A percentile compares a stretch with the other conserved stretches of the same genome.
These are phyloP conservation scores for Entrophospora sp. DNA, from an alignment of 192 early-diverging fungal genomes.

Conservation along the genomic window DNA sequence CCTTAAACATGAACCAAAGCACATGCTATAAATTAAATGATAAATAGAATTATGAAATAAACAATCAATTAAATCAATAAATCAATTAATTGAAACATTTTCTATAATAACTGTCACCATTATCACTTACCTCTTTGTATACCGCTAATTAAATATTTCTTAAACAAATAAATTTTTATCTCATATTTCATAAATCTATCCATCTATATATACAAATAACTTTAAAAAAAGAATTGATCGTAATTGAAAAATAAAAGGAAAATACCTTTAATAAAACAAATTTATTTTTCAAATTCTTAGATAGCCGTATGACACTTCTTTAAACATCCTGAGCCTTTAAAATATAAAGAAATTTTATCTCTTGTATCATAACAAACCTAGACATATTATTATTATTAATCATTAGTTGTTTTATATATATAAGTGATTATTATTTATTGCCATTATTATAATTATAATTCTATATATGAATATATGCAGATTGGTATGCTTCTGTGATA, in stretches of 20 bases:
- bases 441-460: not conserved
- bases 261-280: constrained; percentile 47
- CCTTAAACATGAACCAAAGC: constrained; percentile 55
- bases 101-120: not conserved
- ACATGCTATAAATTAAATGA: constrained; percentile 32
- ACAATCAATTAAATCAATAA: not conserved
- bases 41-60: no score
- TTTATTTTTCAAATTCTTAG: constrained; percentile 47
- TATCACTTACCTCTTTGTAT: constrained; percentile 12
- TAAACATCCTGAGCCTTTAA: constrained; percentile 44
- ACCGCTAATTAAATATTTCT: constrained; percentile 6
- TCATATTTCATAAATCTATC: not conserved
- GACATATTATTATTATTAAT: no score
- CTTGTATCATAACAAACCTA: constrained; percentile 55
- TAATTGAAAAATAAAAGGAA: constrained; percentile 37
- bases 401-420: not conserved
- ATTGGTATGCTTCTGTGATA: constrained; percentile 45
- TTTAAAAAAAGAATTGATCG: not conserved
- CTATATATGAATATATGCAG: not conserved
- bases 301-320: constrained; percentile 53
- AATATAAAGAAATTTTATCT: constrained; percentile 55
- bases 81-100: not conserved
- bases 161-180: no score
- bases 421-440: not conserved
- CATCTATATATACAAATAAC: not conserved